These are phyloP conservation scores for Tylopilus balloui DNA, from an alignment of 768 basidiomycete species.

Conservation along the genomic window DNA sequence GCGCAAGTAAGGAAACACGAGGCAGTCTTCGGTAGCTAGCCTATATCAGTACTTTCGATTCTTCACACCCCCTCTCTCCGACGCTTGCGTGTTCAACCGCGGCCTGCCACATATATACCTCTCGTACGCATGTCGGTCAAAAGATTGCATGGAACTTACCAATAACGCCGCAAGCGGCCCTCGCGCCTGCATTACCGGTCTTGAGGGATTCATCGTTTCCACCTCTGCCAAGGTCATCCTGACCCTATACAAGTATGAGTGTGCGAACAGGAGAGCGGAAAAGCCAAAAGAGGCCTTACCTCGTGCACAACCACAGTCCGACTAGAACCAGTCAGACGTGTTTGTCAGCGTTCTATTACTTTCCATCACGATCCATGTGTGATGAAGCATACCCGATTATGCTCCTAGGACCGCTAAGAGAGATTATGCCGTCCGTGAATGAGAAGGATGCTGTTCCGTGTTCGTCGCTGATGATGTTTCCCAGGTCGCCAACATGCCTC, in stretches of 20 bases:
- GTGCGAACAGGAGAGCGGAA: constrained; percentile 7
- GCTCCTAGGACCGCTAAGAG: constrained; percentile 62
- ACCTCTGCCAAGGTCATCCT: constrained; percentile 76
- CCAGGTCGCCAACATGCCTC: constrained; percentile 74
- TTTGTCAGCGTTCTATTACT: constrained; percentile 2
- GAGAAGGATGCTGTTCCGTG: constrained; percentile 54
- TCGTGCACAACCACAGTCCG: constrained; percentile 75
- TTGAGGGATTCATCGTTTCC: constrained; percentile 63
- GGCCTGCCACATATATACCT: constrained; percentile 12
- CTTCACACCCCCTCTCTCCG: background rate
- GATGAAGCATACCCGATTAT: constrained; percentile 57
- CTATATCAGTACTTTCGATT: constrained; percentile 3
- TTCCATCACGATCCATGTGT: background rate
- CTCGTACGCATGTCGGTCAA: background rate
- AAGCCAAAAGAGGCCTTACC: constrained; percentile 32
- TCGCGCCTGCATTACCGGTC: constrained; percentile 74
- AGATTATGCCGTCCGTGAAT: constrained; percentile 56
- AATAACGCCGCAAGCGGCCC: constrained; percentile 81
- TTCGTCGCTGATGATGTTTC: constrained; percentile 64
- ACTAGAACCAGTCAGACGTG: constrained; percentile 28
- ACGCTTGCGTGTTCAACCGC: constrained; percentile 8
- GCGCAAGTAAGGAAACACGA: constrained; percentile 11
- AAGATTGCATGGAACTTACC: constrained; percentile 36
- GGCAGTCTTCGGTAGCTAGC: constrained; percentile 1
- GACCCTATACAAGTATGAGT: constrained; percentile 41